These are phyloP conservation scores for Ilex paraguariensis DNA, from an alignment of 305 asterid species.

Conservation along the genomic window DNA sequence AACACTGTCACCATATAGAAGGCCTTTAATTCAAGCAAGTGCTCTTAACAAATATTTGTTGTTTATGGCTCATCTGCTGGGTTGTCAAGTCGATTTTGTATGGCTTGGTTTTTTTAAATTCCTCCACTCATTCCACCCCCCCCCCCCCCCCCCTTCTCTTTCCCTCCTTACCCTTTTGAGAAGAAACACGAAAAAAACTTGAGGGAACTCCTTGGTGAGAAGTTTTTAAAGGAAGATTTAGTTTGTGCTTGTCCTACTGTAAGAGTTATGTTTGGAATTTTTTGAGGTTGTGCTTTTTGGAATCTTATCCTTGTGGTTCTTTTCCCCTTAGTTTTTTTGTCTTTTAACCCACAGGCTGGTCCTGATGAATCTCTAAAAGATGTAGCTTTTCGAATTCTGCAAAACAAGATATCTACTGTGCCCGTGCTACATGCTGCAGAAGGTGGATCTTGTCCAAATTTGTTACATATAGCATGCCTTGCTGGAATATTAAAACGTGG, in stretches of 20 bases:
- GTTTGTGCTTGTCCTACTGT: too few species aligned
- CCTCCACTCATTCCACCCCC: too few species aligned
- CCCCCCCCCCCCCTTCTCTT: too few species aligned
- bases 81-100: too few species aligned
- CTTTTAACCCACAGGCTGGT: conserved; percentile 40
- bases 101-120: too few species aligned
- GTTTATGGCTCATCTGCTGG: too few species aligned
- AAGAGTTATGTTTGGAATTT: too few species aligned
- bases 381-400: conserved; percentile 47
- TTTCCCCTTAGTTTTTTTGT: conserved; percentile 8
- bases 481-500: conserved; percentile 36
- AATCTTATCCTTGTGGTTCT: neutral
- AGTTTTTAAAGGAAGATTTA: too few species aligned
- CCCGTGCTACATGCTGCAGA: conserved; percentile 48
- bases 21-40: conserved; percentile 54
- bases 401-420: conserved; percentile 48
- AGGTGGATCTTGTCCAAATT: conserved; percentile 40
- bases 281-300: too few species aligned
- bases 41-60: neutral
- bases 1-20: conserved; percentile 27
- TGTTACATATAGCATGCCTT: conserved; percentile 54
- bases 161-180: too few species aligned
- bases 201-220: too few species aligned
- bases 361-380: conserved; percentile 61
- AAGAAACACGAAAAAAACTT: too few species aligned